These are phyloP conservation scores for Kluyveromyces marxianus DNA, from an alignment of 1,139 yeast genomes.

Conservation along the genomic window DNA sequence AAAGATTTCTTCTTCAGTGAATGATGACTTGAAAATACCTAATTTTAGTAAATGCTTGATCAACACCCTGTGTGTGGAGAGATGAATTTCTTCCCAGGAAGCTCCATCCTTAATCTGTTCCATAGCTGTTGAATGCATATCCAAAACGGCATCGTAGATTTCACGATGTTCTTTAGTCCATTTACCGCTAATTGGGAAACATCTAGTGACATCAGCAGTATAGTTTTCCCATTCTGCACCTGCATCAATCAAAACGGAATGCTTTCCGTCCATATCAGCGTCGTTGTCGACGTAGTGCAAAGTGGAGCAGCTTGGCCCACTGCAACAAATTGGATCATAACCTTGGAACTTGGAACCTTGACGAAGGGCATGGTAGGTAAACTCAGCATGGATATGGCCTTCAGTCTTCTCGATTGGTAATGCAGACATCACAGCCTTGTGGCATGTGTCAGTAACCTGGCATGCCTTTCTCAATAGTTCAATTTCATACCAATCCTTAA, in stretches of 20 bases:
- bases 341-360: conserved; percentile 87
- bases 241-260: conserved; percentile 80
- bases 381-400: conserved; percentile 92
- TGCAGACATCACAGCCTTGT: conserved; percentile 87
- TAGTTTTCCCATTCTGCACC: conserved; percentile 96
- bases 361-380: conserved; percentile 84
- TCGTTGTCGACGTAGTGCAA: conserved; percentile 86
- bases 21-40: conserved; percentile 66
- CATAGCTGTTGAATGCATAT: conserved; percentile 76
- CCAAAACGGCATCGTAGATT: conserved; percentile 71
- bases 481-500: conserved; percentile 79
- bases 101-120: conserved; percentile 70
- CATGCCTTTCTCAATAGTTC: conserved; percentile 73
- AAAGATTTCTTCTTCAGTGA: conserved; percentile 56
- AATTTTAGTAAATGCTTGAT: conserved; percentile 62
- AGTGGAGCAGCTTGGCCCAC: conserved; percentile 88
- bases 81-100: conserved; percentile 78
- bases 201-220: conserved; percentile 89
- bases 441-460: conserved; percentile 78
- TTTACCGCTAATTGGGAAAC: conserved; percentile 85
- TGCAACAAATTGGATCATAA: conserved; percentile 92
- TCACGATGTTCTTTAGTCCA: conserved; percentile 84
- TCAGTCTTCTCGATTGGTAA: conserved; percentile 81
- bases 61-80: conserved; percentile 68
- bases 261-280: conserved; percentile 49